These are phyloP conservation scores for Aphanocladium album DNA, from an alignment of 2,329 filamentous ascomycete species.

Conservation along the genomic window DNA sequence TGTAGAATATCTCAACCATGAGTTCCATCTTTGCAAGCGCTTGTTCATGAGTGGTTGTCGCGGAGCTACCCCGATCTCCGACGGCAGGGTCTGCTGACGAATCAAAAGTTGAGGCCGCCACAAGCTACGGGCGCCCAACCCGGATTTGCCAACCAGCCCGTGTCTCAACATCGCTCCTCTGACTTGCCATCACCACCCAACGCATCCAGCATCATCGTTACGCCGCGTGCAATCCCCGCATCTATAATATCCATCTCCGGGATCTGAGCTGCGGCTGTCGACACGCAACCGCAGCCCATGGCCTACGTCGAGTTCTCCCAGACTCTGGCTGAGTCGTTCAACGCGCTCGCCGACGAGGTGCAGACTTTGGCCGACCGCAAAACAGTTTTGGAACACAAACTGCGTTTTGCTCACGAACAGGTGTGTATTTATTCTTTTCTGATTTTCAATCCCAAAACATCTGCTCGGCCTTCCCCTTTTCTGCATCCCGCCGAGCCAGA, in stretches of 20 bases:
- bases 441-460: too few relatives aligned
- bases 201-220: neutral
- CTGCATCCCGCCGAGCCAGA: neutral
- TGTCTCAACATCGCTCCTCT: neutral
- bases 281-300: constrained; percentile 25
- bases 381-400: constrained; percentile 61
- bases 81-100: constrained; percentile 11
- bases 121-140: neutral
- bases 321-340: constrained; percentile 60
- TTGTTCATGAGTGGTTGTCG: constrained; percentile 7
- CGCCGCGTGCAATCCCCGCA: neutral
- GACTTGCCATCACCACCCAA: constrained; percentile 6
- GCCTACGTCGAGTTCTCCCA: constrained; percentile 41
- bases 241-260: neutral
- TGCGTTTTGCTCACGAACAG: constrained; percentile 62
- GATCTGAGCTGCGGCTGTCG: constrained; percentile 4
- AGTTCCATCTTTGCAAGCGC: neutral
- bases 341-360: constrained; percentile 59
- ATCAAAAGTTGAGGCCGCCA: constrained; percentile 6
- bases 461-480: too few relatives aligned
- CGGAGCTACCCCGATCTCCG: constrained; percentile 15
- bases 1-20: neutral
- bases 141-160: neutral
- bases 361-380: constrained; percentile 59
- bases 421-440: constrained; percentile 36